These are phyloP conservation scores for Monosporozyma servazzii DNA, from an alignment of 805 yeast species.

Conservation along the genomic window DNA sequence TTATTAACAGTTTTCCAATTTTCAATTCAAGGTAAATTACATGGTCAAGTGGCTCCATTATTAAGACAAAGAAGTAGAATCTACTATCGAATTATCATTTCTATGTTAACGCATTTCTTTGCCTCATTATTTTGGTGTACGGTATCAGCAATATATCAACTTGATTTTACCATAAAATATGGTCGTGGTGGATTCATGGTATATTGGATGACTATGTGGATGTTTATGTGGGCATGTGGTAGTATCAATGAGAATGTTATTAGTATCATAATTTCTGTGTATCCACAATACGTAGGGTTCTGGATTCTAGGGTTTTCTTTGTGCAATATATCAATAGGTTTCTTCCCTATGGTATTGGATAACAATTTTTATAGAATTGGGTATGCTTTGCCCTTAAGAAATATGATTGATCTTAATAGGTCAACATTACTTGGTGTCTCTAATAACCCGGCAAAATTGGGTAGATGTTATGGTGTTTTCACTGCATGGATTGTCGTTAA, in stretches of 20 bases:
- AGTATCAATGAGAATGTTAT: conserved; percentile 62
- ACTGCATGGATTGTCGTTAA: conserved; percentile 51
- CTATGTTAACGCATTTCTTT: conserved; percentile 45
- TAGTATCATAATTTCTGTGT: conserved; percentile 38
- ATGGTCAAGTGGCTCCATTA: conserved; percentile 39
- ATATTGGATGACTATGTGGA: conserved; percentile 57
- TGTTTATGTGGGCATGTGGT: conserved; percentile 71
- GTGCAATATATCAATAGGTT: conserved; percentile 58
- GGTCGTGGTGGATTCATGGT: conserved; percentile 67
- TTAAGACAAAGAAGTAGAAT: conserved; percentile 39
- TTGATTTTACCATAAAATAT: conserved; percentile 48
- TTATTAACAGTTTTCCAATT: conserved; percentile 67
- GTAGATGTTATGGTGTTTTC: conserved; percentile 51
- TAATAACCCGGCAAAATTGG: conserved; percentile 39
- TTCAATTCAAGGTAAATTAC: conserved; percentile 46
- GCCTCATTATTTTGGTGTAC: conserved; percentile 50
- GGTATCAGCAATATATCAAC: conserved; percentile 60
- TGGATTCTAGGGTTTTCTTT: conserved; percentile 68
- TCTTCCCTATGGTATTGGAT: conserved; percentile 51
- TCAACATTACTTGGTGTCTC: conserved; percentile 49
- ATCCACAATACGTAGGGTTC: conserved; percentile 59
- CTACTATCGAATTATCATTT: conserved; percentile 40
- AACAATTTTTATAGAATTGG: conserved; percentile 52
- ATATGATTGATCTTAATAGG: conserved; percentile 51
- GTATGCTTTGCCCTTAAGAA: conserved; percentile 60